Base-by-base conservation (phyloP, 202 grass and related monocot genomes). In the Zoysia matrella region DNA sequence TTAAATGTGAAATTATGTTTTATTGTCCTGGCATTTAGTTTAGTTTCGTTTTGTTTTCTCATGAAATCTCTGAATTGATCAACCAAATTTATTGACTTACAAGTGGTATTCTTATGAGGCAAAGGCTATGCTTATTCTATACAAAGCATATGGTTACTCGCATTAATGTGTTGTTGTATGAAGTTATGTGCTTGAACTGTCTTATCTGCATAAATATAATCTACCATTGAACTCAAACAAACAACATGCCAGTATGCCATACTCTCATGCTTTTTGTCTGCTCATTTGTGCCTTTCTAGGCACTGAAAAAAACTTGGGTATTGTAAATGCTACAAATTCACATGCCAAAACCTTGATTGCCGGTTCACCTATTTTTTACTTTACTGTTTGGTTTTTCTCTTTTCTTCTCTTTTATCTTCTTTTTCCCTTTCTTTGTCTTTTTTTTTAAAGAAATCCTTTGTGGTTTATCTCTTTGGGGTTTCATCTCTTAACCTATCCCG, bases 351-450 rank as follows among this genome's bases (percentile, higher is more conserved):
- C 30, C 30, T 36, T 57, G 67, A 36, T 36, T 36, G 30, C 30
- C 30, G 30, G 30, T 36, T 36, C 30, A 36, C 30, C 30, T 36
- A 36, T 36, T 36, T 36, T 36, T 36, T 36, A 36, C 30, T 36
- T 36, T 36, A 36, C 30, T 36, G 30, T 36, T 36, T 36, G 30
- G 30, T 36, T 36, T 36, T 36, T 36, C 30, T 36, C 30, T 36
- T 36, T 36, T 36, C 76, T 4, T 78, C 30, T 36, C 73, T n/a
- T 67, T 83, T 76, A 73, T 73, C 10, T 74, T 52, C 43, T 10
- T 52, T 4, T 70, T 36, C 30, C 30, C 30, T 36, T 36, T 36
- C 30, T 36, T 36, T 36, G 30, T 36, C 30, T 36, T 36, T 36
- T 36, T 30, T 36, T 36, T 36, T 36, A 36, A 36, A 36, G 30